These are phyloP conservation scores for Debaryomyces coudertii DNA, from an alignment of 1,139 yeast genomes.

Conservation along the genomic window DNA sequence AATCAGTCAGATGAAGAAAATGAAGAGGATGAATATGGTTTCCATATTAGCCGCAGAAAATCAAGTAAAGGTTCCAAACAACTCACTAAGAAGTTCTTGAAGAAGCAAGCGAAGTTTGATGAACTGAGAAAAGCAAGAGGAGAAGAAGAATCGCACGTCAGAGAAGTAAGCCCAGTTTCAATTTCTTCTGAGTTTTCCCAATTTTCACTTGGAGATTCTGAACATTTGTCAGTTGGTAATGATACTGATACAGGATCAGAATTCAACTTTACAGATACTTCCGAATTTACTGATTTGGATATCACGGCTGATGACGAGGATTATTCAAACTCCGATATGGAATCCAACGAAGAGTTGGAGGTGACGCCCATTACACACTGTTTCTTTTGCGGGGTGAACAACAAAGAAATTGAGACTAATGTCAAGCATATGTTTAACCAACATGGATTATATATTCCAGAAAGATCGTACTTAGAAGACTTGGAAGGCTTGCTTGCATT, in stretches of 20 bases:
- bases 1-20: conserved; percentile 32
- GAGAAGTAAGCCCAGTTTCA: conserved; percentile 58
- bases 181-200: conserved; percentile 62
- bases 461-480: conserved; percentile 44
- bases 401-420: conserved; percentile 45
- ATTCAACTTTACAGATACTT: conserved; percentile 44
- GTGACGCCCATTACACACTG: conserved; percentile 41
- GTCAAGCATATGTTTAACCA: conserved; percentile 49
- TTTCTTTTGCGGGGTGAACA: conserved; percentile 45
- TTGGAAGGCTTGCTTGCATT: conserved; percentile 49
- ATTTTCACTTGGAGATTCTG: conserved; percentile 66
- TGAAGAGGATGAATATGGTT: conserved; percentile 70
- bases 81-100: conserved; percentile 26
- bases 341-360: conserved; percentile 26
- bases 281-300: conserved; percentile 43
- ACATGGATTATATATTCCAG: conserved; percentile 58
- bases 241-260: conserved; percentile 52
- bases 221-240: conserved; percentile 4
- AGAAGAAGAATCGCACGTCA: conserved; percentile 17
- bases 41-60: conserved; percentile 42
- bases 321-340: conserved; percentile 26
- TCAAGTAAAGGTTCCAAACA: conserved; percentile 24
- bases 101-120: conserved; percentile 18
- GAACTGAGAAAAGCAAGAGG: conserved; percentile 14
- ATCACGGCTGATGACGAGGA: conserved; percentile 22